Base-by-base conservation (phyloP, 2,329 filamentous ascomycete species). In the Clarireedia hainanense region DNA sequence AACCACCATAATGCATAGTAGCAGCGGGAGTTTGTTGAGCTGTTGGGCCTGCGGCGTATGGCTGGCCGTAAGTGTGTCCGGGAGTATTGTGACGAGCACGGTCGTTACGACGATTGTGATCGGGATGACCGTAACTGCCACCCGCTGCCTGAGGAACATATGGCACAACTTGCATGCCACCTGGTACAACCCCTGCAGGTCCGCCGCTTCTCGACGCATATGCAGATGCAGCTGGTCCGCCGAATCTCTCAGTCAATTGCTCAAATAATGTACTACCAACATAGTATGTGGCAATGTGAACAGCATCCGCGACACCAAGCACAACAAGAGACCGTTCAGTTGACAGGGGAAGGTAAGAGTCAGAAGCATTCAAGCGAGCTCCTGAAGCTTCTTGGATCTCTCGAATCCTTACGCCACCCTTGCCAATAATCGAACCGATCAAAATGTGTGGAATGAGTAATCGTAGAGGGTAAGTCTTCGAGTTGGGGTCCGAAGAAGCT, bases 341-440 rank as follows among this genome's bases (percentile, higher is more conserved):
- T 17, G 94, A 99, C 59, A 96, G 81, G 49, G 94, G 94, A 55
- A 99, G 81, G 70, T 91, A 95, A 5, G 91, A 87, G 71, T 97
- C 94, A 6, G 94, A 99, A 26, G 94, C 94, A 72, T 99, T 99
- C 47, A 99, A 81, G 60, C 95, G 88, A 53, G 94, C 94, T 58
- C 95, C 95, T 15, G 94, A 99, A 20, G 91, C 91, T 70, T 99
- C 94, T 72, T 99, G 94, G 60, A 99, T 99, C 75, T 99, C 94
- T 63, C 94, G 90, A 70, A 99, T 99, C 61, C 94, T 86, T 58
- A 91, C 88, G 63, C 94, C 94, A 61, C 88, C 90, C 77, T 99
- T 99, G 67, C 94, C 94, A 72, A 99, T 99, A 73, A 99, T 97
- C 58, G 92, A 96, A 52, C 94, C 94, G 67, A 99, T 99, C 57